These are phyloP conservation scores for Huiozyma sinensis DNA, from an alignment of 805 yeast species.

Conservation along the genomic window DNA sequence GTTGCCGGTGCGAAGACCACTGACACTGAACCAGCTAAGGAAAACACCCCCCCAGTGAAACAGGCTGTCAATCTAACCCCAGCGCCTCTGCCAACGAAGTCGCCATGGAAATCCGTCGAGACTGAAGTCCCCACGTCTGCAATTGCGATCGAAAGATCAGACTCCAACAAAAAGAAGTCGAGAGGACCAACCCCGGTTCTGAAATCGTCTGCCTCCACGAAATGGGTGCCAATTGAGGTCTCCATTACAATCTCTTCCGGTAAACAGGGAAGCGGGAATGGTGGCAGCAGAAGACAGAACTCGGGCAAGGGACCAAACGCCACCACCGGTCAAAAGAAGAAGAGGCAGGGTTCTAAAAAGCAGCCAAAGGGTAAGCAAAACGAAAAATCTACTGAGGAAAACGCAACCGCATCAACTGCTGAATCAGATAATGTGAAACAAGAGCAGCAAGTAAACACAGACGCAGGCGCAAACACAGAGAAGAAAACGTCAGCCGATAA, in stretches of 20 bases:
- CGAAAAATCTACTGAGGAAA: neutral
- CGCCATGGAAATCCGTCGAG: conserved; percentile 26
- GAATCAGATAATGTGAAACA: conserved; percentile 3
- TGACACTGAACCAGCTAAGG: conserved; percentile 1
- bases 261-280: conserved; percentile 7
- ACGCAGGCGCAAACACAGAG: conserved; percentile 1
- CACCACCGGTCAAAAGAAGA: conserved; percentile 5
- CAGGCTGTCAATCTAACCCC: conserved; percentile 17
- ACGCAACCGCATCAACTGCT: neutral
- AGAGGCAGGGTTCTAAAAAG: neutral
- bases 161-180: conserved; percentile 10
- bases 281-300: conserved; percentile 6
- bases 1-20: neutral
- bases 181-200: conserved; percentile 10
- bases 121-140: conserved; percentile 17
- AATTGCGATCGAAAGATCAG: conserved; percentile 14
- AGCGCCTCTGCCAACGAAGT: conserved; percentile 27
- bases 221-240: conserved; percentile 65
- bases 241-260: conserved; percentile 33
- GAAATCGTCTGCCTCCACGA: conserved; percentile 24
- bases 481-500: neutral
- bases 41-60: conserved; percentile 9
- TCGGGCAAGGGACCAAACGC: conserved; percentile 5
- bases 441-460: neutral
- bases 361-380: neutral